Conservation (phyloP, 192 early-diverging fungal genomes). For the Coemansia pectinata region DNA sequence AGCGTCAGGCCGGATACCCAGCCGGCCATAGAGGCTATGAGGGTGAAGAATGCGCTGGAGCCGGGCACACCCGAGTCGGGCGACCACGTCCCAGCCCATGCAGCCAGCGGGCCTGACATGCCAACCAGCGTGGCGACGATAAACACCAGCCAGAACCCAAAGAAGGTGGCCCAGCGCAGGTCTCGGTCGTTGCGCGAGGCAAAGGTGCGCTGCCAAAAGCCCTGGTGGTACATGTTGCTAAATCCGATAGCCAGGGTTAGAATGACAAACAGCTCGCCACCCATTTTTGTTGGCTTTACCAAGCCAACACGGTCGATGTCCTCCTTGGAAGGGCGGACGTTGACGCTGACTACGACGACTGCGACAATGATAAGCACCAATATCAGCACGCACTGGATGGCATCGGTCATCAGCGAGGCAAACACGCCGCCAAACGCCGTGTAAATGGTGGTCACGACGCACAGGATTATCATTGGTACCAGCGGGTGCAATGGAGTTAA, state of each 20-base stretch:
- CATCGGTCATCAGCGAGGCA: conserved; percentile 68
- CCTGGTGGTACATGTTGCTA: conserved; percentile 69
- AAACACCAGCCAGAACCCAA: conserved; percentile 60
- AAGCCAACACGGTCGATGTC: conserved; percentile 57
- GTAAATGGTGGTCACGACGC: conserved; percentile 66
- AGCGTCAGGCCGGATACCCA: conserved; percentile 65
- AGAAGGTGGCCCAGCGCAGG: conserved; percentile 58
- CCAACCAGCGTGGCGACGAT: conserved; percentile 60
- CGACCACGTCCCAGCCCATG: conserved; percentile 65
- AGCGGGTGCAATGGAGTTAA: conserved; percentile 61
- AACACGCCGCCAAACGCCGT: conserved; percentile 69
- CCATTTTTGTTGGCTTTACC: conserved; percentile 64
- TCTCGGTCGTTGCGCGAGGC: conserved; percentile 64
- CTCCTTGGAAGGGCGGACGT: conserved; percentile 53
- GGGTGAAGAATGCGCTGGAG: conserved; percentile 67
- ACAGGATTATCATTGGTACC: conserved; percentile 60
- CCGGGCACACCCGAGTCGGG: conserved; percentile 49
- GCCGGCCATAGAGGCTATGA: conserved; percentile 57
- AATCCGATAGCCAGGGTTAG: conserved; percentile 64
- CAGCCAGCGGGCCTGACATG: conserved; percentile 64
- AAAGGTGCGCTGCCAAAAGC: conserved; percentile 75
- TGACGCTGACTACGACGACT: conserved; percentile 58
- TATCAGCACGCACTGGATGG: conserved; percentile 61
- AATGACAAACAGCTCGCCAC: conserved; percentile 64
- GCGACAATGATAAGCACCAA: conserved; percentile 58